Conservation (phyloP, 2,329 filamentous ascomycete genomes). For the Diaporthe citri region DNA sequence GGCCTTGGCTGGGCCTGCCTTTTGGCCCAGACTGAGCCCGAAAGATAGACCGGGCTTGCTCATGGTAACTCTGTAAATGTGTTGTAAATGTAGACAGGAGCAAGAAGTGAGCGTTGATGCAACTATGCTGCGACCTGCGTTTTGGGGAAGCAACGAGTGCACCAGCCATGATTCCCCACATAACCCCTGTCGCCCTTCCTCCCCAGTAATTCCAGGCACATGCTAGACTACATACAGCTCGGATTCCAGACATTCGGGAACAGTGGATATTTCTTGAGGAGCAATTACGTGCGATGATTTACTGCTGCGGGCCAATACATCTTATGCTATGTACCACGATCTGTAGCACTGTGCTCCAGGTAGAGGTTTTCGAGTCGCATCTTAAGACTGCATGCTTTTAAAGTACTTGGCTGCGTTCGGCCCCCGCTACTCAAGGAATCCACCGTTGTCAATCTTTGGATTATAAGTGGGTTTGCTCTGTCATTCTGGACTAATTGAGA, state of each 20-base stretch:
- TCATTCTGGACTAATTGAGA: not conserved
- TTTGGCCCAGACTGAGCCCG: slow-evolving; percentile 73
- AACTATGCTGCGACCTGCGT: not conserved
- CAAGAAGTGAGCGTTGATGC: not conserved
- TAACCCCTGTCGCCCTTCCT: not conserved
- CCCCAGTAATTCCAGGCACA: not conserved
- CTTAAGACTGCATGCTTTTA: not conserved
- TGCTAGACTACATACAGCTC: no score
- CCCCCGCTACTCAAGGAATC: no score
- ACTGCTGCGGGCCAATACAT: not conserved
- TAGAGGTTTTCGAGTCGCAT: not conserved
- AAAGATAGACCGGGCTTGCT: slow-evolving; percentile 63
- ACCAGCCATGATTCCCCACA: slow-evolving; percentile 38
- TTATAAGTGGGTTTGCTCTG: not conserved
- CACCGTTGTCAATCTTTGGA: no score
- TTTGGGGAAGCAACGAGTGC: slow-evolving; percentile 21
- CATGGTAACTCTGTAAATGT: slow-evolving; percentile 49
- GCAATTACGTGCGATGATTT: no score
- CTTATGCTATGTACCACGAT: not conserved
- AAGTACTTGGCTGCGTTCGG: not conserved
- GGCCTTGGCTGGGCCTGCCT: slow-evolving; percentile 63
- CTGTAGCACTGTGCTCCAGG: not conserved
- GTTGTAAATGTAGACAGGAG: slow-evolving; percentile 3
- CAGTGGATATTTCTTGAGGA: not conserved
- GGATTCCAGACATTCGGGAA: not conserved